Evolutionary conservation across 352 stramenopile genomes (phyloP).

Genomic region (Pythium guiyangense): DNA sequence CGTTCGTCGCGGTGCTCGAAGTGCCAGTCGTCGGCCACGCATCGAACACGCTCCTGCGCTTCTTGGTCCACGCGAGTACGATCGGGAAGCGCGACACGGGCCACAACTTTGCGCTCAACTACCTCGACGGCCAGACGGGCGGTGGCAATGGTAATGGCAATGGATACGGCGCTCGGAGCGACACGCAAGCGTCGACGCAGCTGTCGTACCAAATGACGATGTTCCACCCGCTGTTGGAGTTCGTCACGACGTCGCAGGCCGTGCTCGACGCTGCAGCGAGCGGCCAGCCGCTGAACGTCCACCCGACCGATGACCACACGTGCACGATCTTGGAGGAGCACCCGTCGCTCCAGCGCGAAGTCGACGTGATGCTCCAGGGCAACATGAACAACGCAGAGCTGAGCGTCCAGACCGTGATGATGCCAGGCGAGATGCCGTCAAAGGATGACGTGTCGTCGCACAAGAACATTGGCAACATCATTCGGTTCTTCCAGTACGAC

Average conservation of each 20-base stretch:
- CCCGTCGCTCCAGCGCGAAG: slow-evolving; percentile 54
- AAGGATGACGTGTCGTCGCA: slow-evolving; percentile 72
- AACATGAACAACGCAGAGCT: slow-evolving; percentile 79
- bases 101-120: slow-evolving; percentile 19
- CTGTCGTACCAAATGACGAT: slow-evolving; percentile 85
- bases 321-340: slow-evolving; percentile 73
- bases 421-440: slow-evolving; percentile 67
- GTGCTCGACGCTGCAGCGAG: slow-evolving; percentile 79
- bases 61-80: slow-evolving; percentile 80
- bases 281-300: slow-evolving; percentile 68
- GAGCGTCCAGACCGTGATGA: slow-evolving; percentile 86
- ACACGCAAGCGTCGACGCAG: slow-evolving; percentile 25
- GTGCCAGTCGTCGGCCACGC: slow-evolving; percentile 76
- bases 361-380: slow-evolving; percentile 61
- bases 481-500: slow-evolving; percentile 87
- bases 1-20: slow-evolving; percentile 83
- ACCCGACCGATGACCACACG: slow-evolving; percentile 76
- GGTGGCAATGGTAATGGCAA: no score
- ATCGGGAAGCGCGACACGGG: slow-evolving; percentile 59
- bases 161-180: slow-evolving; percentile 20
- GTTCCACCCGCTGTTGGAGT: slow-evolving; percentile 83
- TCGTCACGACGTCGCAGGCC: slow-evolving; percentile 81
- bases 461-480: slow-evolving; percentile 88
- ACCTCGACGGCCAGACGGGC: slow-evolving; percentile 33
- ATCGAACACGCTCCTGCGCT: slow-evolving; percentile 81